Evolutionary conservation across 148 eudicot genomes (phyloP), one percentile per base, ranked within the genome.

Genomic region (Polygonum maritimum): DNA sequence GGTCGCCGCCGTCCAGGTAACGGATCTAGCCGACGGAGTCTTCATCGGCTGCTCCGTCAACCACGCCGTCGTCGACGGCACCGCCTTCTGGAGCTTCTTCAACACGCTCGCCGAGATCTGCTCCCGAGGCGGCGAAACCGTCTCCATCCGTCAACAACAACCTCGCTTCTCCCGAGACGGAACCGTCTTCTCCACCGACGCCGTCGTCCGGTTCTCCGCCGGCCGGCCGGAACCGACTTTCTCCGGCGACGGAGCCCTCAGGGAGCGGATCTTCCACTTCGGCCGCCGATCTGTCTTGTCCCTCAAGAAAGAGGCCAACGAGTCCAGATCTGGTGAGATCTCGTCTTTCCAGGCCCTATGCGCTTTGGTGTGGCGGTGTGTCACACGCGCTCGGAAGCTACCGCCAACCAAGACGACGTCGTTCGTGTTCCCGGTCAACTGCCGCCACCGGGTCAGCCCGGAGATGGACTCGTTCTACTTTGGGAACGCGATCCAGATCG

Each of bases 401-500:
- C 78, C 77, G 2, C 26, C 83, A 0, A 1, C 45, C 0, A 85
- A 84, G 78, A 83, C 85, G 80, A 87, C 97, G 51, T 86, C 94
- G 82, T 90, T 92, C 75, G 75, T 93, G 14, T 87, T 89, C 92
- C 94, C 97, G 40, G 94, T 92, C 5, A 92, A 92, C 69, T 88
- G 91, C 71, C 88, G 97, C 4, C 89, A 87, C 84, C 70, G 97
- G 67, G 76, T 90, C 2, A 92, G 88, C 52, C 97, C 97, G 22
- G 85, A 87, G 80, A 82, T 92, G 21, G 84, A 90, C 16, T 74
- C 86, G 16, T 54, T 71, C n/a, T 92, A 92, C 70, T 92, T 92
- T 79, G 97, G 97, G 1, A 92, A 92, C 81, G 97, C 97, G 52
- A 92, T 92, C 35, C 97, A 92, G 79, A 90, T 92, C 79, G 82